A percentile compares a stretch with the other conserved stretches of the same genome.
Conservation (phyloP, 164 flowering plant genomes). For the Umbilicus rupestris region DNA sequence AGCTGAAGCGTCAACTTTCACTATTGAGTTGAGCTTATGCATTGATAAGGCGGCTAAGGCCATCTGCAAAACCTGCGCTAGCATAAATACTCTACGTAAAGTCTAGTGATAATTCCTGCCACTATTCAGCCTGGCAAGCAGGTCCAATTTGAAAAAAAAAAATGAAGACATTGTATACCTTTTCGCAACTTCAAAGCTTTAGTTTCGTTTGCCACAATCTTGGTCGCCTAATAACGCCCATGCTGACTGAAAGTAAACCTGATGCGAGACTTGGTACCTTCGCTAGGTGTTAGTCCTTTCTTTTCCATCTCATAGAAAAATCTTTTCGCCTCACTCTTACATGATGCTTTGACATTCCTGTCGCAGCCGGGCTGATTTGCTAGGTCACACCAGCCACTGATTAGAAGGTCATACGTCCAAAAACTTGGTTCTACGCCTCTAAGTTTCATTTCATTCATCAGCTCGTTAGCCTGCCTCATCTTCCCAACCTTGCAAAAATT, state of each 20-base stretch:
- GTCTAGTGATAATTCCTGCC: too few species aligned
- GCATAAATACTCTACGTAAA: too few species aligned
- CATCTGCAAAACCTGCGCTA: too few species aligned
- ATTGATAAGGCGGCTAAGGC: too few species aligned
- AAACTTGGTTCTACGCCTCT: slow-evolving; percentile 60
- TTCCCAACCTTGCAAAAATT: slow-evolving; percentile 54
- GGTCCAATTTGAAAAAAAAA: neutral
- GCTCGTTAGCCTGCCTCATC: slow-evolving; percentile 81
- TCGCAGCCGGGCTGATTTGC: slow-evolving; percentile 36
- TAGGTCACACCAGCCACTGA: slow-evolving; percentile 70
- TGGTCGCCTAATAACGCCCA: neutral
- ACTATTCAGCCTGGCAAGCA: neutral
- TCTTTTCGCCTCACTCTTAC: slow-evolving; percentile 39
- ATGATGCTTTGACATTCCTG: slow-evolving; percentile 23
- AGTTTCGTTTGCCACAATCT: neutral
- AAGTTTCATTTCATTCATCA: slow-evolving; percentile 68
- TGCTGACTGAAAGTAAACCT: slow-evolving; percentile 19
- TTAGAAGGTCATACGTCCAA: slow-evolving; percentile 72
- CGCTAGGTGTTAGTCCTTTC: slow-evolving; percentile 42
- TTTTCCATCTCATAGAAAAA: slow-evolving; percentile 54
- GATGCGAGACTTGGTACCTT: slow-evolving; percentile 35
- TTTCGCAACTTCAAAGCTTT: neutral
- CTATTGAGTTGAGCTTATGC: too few species aligned
- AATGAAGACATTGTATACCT: neutral
- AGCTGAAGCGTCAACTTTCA: too few species aligned